Percentiles rank a stretch among this genome's conserved stretches.
phyloP scores from a whole-genome alignment of 2,329 filamentous ascomycete species.

The Penicillium aurantiogriseum region DNA sequence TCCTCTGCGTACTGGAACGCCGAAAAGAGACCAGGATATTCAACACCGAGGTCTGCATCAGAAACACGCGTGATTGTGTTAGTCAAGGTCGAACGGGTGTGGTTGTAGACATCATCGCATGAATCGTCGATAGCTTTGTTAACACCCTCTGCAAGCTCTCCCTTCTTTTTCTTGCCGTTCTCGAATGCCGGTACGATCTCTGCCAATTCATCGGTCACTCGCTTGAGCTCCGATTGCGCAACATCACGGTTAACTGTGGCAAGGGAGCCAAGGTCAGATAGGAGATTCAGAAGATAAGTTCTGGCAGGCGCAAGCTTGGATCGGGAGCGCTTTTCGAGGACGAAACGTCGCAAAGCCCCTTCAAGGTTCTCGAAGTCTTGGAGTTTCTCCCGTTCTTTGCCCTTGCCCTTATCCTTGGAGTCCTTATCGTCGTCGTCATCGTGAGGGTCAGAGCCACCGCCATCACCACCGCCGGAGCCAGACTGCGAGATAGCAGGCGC shows the following conservation, averaged over 20 bases:
- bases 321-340: constrained; percentile 89
- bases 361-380: constrained; percentile 89
- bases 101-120: constrained; percentile 79
- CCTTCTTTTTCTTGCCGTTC: constrained; percentile 74
- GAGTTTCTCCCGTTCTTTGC: constrained; percentile 83
- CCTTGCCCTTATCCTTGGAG: constrained; percentile 75
- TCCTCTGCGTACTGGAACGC: constrained; percentile 93
- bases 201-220: constrained; percentile 75
- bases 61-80: constrained; percentile 74
- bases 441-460: constrained; percentile 50
- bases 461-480: constrained; percentile 54
- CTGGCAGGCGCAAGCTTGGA: constrained; percentile 95
- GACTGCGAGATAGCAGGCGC: constrained; percentile 51
- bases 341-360: constrained; percentile 83
- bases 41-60: constrained; percentile 73
- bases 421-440: constrained; percentile 56
- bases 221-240: constrained; percentile 77
- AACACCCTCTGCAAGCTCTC: constrained; percentile 76
- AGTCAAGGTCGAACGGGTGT: constrained; percentile 73
- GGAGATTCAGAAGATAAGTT: constrained; percentile 90
- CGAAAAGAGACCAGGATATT: constrained; percentile 80
- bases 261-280: constrained; percentile 80
- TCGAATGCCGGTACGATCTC: constrained; percentile 84
- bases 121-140: constrained; percentile 80
- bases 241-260: constrained; percentile 86